These are phyloP conservation scores for Kregervanrija fluxuum DNA, from an alignment of 805 yeast species.

Conservation along the genomic window DNA sequence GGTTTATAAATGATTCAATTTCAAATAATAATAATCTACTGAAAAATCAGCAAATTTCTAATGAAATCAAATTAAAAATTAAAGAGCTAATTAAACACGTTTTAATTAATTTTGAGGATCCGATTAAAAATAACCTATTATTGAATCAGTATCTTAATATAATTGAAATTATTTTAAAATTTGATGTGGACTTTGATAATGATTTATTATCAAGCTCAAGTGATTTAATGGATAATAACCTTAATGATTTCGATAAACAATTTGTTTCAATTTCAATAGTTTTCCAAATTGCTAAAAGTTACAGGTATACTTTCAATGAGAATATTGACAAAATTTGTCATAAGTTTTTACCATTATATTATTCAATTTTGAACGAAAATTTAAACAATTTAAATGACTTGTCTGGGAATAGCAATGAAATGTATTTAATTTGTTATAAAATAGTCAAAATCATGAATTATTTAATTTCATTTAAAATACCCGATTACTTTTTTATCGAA, in stretches of 20 bases:
- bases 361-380: constrained; percentile 3
- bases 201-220: constrained; percentile 40
- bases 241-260: constrained; percentile 35
- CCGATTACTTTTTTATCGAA: constrained; percentile 1
- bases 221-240: constrained; percentile 34
- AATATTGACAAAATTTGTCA: constrained; percentile 47
- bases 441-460: constrained; percentile 73
- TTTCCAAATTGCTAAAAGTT: constrained; percentile 60
- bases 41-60: constrained; percentile 21
- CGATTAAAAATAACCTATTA: constrained; percentile 30
- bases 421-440: constrained; percentile 32
- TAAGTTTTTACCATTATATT: constrained; percentile 49
- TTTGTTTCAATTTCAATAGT: constrained; percentile 67
- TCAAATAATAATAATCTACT: constrained; percentile 10
- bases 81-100: constrained; percentile 21
- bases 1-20: constrained; percentile 38
- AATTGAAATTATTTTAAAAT: constrained; percentile 43
- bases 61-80: constrained; percentile 58
- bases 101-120: constrained; percentile 6
- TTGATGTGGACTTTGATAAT: constrained; percentile 44
- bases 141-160: constrained; percentile 54
- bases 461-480: constrained; percentile 6
- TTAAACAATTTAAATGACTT: constrained; percentile 1
- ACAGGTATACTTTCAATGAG: constrained; percentile 55
- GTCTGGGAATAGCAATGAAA: background rate